Conservation (phyloP, 306 rosid species). For the Castanea crenata region DNA sequence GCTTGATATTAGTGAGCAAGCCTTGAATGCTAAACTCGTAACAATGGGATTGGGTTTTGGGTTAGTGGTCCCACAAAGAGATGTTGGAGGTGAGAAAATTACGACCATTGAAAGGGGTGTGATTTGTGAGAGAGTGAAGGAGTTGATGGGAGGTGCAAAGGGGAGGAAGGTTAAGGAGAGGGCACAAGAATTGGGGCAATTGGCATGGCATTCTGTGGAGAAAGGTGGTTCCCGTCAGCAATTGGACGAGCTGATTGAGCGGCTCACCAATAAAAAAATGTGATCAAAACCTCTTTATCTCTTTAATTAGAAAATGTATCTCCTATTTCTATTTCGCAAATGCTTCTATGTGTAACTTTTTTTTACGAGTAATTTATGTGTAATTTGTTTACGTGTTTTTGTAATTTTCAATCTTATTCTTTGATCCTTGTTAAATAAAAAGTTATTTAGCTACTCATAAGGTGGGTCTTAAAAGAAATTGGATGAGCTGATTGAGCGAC, state of each 20-base stretch:
- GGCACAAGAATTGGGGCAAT: conserved; percentile 7
- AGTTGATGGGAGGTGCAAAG: conserved; percentile 22
- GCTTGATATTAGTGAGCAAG: conserved; percentile 22
- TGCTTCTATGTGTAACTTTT: too few relatives aligned
- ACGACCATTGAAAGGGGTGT: background rate
- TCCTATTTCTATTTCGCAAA: too few relatives aligned
- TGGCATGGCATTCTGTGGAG: conserved; percentile 15
- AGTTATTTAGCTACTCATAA: too few relatives aligned
- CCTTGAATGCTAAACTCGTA: conserved; percentile 22
- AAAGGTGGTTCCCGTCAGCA: conserved; percentile 10
- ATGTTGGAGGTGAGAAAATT: background rate
- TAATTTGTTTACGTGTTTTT: too few relatives aligned
- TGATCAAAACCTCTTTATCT: too few relatives aligned
- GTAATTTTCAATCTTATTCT: too few relatives aligned
- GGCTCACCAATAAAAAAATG: background rate
- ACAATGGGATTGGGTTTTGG: conserved; percentile 7
- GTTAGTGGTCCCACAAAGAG: background rate
- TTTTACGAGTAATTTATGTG: too few relatives aligned
- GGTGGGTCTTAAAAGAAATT: too few relatives aligned
- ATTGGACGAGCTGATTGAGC: conserved; percentile 5
- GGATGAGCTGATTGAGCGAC: too few relatives aligned
- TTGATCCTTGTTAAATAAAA: too few relatives aligned
- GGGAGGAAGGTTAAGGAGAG: conserved; percentile 19
- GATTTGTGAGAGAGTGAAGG: conserved; percentile 25
- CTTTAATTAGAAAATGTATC: too few relatives aligned